phyloP scores from a whole-genome alignment of 2,329 filamentous ascomycete genomes.

The Ceratocystis papillata region DNA sequence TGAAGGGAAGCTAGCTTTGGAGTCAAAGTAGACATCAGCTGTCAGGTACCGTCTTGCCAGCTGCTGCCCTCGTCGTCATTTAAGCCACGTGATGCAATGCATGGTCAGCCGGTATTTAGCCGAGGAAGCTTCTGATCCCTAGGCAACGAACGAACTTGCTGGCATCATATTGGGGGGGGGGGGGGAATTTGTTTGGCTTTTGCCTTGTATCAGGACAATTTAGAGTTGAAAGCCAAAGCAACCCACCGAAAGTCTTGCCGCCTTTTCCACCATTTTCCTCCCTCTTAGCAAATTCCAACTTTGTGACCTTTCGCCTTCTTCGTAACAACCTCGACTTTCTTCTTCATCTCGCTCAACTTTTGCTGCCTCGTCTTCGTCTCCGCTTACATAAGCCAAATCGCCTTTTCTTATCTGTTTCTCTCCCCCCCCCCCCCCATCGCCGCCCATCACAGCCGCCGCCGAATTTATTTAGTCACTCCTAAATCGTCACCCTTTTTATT shows the following conservation, averaged over 20 bases:
- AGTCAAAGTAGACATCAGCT: not conserved
- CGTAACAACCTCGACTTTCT: not conserved
- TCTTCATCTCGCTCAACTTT: not conserved
- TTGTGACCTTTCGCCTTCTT: not conserved
- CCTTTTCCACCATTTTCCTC: not conserved
- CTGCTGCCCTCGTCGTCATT: not conserved
- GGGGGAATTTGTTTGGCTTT: not conserved
- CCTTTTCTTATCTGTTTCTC: not conserved
- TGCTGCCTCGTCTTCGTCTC: not conserved
- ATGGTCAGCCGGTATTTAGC: not conserved
- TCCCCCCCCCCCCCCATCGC: not conserved
- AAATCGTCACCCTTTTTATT: slow-evolving; percentile 9
- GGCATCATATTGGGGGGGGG: not conserved
- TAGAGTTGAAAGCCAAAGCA: slow-evolving; percentile 1
- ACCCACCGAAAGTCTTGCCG: not conserved
- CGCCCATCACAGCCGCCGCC: slow-evolving; percentile 1
- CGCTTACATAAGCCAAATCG: not conserved
- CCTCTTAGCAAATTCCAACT: not conserved
- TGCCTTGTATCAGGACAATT: too few species aligned
- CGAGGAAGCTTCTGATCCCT: slow-evolving; percentile 16
- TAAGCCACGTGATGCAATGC: not conserved
- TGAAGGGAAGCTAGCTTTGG: not conserved
- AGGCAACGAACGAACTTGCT: not conserved
- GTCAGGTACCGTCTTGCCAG: not conserved
- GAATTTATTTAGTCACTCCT: not conserved